Evolutionary conservation across 2,329 filamentous ascomycete genomes (phyloP).

Genomic region (Penicillium sp.): DNA sequence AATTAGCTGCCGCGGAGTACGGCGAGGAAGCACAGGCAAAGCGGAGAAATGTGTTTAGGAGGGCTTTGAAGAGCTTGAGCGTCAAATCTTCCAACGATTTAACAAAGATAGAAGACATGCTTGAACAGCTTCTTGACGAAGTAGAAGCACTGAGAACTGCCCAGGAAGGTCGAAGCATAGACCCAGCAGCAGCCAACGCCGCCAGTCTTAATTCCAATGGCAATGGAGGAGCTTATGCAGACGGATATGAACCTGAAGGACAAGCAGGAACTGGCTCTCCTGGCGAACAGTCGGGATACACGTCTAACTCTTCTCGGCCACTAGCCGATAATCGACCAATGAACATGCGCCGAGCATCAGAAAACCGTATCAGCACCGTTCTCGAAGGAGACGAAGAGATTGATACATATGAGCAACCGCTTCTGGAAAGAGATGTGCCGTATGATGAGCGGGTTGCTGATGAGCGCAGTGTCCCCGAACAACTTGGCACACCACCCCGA

Average conservation of each 20-base stretch:
- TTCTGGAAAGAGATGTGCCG: conserved; percentile 54
- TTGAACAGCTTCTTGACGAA: conserved; percentile 86
- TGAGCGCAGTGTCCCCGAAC: conserved; percentile 40
- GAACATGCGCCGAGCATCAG: conserved; percentile 55
- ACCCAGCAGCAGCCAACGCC: conserved; percentile 24
- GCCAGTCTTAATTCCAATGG: conserved; percentile 65
- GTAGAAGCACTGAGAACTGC: conserved; percentile 74
- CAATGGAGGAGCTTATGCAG: conserved; percentile 56
- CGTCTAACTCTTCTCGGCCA: conserved; percentile 54
- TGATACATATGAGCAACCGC: conserved; percentile 44
- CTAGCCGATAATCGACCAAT: conserved; percentile 37
- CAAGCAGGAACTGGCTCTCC: conserved; percentile 71
- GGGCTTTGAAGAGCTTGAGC: conserved; percentile 86
- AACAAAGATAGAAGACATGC: conserved; percentile 82
- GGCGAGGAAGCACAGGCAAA: conserved; percentile 63
- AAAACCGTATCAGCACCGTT: conserved; percentile 86
- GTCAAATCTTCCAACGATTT: conserved; percentile 85
- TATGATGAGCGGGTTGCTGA: conserved; percentile 54
- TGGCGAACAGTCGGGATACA: conserved; percentile 70
- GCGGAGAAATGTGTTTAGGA: conserved; percentile 88
- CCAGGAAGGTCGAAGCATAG: conserved; percentile 39
- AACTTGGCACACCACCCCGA: conserved; percentile 44
- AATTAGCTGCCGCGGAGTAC: conserved; percentile 47
- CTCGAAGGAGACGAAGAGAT: conserved; percentile 77
- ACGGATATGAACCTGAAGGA: conserved; percentile 81